Conservation (phyloP, 805 yeast species). For the Metschnikowia peoriensis region DNA sequence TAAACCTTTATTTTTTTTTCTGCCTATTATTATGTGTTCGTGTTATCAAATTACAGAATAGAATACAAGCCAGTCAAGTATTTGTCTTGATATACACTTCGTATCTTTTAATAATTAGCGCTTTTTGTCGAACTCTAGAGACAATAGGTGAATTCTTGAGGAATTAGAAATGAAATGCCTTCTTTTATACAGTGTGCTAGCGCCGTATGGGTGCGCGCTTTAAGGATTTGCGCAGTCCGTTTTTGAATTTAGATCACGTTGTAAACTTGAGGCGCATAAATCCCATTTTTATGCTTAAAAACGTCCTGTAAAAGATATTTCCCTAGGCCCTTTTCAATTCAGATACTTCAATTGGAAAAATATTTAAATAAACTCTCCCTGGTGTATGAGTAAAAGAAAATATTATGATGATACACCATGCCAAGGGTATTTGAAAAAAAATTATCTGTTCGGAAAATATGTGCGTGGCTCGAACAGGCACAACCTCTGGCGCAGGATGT, state of each 20-base stretch:
- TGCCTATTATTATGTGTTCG: too few relatives aligned
- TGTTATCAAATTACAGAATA: too few relatives aligned
- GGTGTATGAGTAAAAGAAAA: too few relatives aligned
- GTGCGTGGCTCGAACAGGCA: slow-evolving; percentile 3
- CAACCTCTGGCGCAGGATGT: not conserved
- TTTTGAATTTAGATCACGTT: not conserved
- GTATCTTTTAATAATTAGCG: not conserved
- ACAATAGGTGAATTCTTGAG: not conserved
- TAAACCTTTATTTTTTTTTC: not conserved
- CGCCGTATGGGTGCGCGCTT: not conserved
- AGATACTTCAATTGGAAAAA: too few relatives aligned
- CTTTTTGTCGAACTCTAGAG: too few relatives aligned
- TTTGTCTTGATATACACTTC: not conserved
- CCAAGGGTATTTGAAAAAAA: not conserved
- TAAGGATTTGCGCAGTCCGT: slow-evolving; percentile 6
- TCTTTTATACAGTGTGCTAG: not conserved
- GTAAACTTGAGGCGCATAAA: not conserved
- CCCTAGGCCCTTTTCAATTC: not conserved
- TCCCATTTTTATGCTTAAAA: not conserved
- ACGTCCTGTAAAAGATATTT: too few relatives aligned
- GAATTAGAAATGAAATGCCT: not conserved
- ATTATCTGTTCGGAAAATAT: not conserved
- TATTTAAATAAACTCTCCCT: too few relatives aligned
- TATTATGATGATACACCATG: too few relatives aligned
- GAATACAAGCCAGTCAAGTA: too few relatives aligned